Evolutionary conservation across 129 eudicot species (phyloP), one percentile per base, ranked within the genome.

Genomic region (Silybum marianum): DNA sequence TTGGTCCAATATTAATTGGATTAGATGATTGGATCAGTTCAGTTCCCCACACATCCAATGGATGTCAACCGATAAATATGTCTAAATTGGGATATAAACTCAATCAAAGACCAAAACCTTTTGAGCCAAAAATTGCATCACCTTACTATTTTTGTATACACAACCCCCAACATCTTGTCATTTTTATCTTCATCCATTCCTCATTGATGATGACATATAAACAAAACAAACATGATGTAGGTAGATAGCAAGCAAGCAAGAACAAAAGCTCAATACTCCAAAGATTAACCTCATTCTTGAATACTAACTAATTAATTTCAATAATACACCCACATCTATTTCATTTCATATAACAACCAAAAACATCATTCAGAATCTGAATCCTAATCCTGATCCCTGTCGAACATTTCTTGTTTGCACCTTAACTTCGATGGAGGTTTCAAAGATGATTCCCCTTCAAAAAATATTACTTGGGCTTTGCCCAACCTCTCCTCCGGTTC

Each of bases 401-500:
- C 99, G 79, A 18, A 95, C 97, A 25, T 84, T 91, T 86, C 90
- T 90, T 28, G 91, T 85, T 82, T 87, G 89, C 21, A 80, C 83
- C 86, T n/a, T n/a, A n/a, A n/a, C n/a, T 83, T 85, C 9, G 94
- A 83, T 81, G 51, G 88, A 82, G 85, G 58, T 34, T 75, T 87
- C 48, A 83, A 54, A 76, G 98, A 95, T 4, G 98, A 90, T 86
- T 95, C 98, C n/a, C 97, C 99, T 79, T 95, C 99, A 22, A 77
- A 83, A 48, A 83, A 19, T 70, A 92, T 91, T 72, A 95, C 99
- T 79, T 92, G 88, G 67, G 93, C 87, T 87, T 82, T 95, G 11
- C 91, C 97, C 85, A 95, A 54, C 84, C 98, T 89, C 84, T 92
- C 99, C 81, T 92, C 98, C 38, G 92, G 90, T 67, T 91, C 95